Base-by-base conservation (phyloP, 2,329 filamentous ascomycete genomes). In the Penicillium decumbens region DNA sequence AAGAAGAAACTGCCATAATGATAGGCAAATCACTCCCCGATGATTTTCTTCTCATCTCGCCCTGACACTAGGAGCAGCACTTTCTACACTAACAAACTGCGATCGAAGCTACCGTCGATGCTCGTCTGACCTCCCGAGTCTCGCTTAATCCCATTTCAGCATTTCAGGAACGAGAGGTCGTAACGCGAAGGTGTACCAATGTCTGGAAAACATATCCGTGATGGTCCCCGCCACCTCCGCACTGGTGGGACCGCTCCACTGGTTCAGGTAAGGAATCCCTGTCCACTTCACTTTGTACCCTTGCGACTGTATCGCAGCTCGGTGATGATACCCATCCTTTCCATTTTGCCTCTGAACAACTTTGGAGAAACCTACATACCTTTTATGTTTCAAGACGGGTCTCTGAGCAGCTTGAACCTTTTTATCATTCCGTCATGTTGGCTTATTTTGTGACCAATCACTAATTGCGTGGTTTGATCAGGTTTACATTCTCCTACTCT, bases 301-400 rank as follows among this genome's bases (percentile, higher is more conserved):
- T 32, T 27, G 20, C n/a, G 9, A 1, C 29, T n/a, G 10, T 18
- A 35, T 39, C 33, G 41, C 52, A 46, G 47, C 47, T 48, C 55
- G 23, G 32, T 56, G 57, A 59, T 58, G 57, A 48, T 50, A 45
- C 50, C 39, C 48, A 51, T 42, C 49, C 45, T 37, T 37, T 56
- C 33, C 41, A 47, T 56, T 37, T 37, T 37, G 50, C 49, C 55
- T 49, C 24, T 33, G 49, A 48, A 52, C 24, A 38, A 32, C 20
- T 41, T 54, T 57, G 53, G 49, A 54, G 56, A 58, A 55, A 52
- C 47, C 46, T 39, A 46, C 40, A 54, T 49, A 48, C 51, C 51
- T 58, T 53, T 43, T 50, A 54, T 50, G 54, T 59, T 59, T 59
- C 57, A 58, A 59, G 57, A 59, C 54, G 57, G 57, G 57, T 59